Percentiles rank a stretch among this genome's conserved stretches.
These are phyloP conservation scores for Quercus alba DNA, from an alignment of 306 rosid species.

Conservation along the genomic window DNA sequence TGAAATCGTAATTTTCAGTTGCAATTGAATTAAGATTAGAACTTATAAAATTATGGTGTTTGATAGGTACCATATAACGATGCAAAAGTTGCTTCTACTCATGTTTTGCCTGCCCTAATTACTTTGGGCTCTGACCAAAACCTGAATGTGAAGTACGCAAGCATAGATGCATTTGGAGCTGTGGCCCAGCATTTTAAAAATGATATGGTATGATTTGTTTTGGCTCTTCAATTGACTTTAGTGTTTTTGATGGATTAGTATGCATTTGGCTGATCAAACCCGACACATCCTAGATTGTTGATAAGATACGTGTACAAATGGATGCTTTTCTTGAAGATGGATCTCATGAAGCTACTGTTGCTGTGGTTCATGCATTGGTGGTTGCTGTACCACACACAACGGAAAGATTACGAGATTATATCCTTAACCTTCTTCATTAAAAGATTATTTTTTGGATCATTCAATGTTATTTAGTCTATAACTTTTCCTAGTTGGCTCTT, in stretches of 20 bases:
- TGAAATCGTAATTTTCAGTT: conserved; percentile 19
- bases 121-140: conserved; percentile 94
- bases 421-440: conserved; percentile 44
- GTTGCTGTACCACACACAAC: conserved; percentile 94
- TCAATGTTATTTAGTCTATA: conserved; percentile 4
- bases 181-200: conserved; percentile 91
- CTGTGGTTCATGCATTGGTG: conserved; percentile 88
- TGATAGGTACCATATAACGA: conserved; percentile 75
- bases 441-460: not conserved
- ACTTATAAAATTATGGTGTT: conserved; percentile 17
- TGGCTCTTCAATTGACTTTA: conserved; percentile 20
- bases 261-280: conserved; percentile 27
- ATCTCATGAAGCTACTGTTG: conserved; percentile 89
- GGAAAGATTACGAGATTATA: conserved; percentile 91
- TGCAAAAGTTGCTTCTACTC: conserved; percentile 89
- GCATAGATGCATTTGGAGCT: conserved; percentile 93
- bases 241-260: conserved; percentile 18
- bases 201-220: conserved; percentile 58
- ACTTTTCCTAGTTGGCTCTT: conserved; percentile 24
- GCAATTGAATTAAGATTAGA: conserved; percentile 23
- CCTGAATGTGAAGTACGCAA: conserved; percentile 88
- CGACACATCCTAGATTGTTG: conserved; percentile 66
- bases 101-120: conserved; percentile 89
- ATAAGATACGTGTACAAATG: conserved; percentile 96
- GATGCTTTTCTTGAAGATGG: conserved; percentile 99